Percentiles rank a stretch among this genome's conserved stretches.
Conservation (phyloP, 192 early-diverging fungal genomes). For the Entrophospora sp. region DNA sequence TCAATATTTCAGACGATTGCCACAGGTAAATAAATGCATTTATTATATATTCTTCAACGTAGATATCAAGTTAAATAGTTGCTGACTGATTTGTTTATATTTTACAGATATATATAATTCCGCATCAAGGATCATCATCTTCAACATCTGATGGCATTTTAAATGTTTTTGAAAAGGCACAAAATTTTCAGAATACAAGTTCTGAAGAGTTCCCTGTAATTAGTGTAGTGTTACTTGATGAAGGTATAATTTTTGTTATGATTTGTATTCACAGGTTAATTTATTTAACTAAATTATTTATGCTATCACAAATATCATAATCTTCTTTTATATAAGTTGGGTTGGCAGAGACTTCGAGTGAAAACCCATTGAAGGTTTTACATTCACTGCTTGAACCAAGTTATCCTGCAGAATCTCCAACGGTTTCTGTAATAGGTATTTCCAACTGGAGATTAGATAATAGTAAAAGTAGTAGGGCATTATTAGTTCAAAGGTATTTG, state of each 20-base stretch:
- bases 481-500: constrained; percentile 11
- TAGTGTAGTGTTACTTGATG: too few species aligned
- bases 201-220: constrained; percentile 4
- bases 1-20: constrained; percentile 5
- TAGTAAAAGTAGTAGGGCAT: constrained; percentile 16
- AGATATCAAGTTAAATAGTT: not conserved
- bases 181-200: not conserved
- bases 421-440: constrained; percentile 16
- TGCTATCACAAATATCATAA: too few species aligned
- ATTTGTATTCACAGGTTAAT: too few species aligned
- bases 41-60: not conserved
- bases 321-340: constrained; percentile 11
- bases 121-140: constrained; percentile 16
- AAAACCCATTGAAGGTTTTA: constrained; percentile 15
- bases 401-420: constrained; percentile 2
- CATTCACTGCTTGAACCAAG: constrained; percentile 16
- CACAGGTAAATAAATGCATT: constrained; percentile 6
- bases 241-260: constrained; percentile 1
- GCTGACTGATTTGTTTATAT: not conserved
- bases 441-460: constrained; percentile 18
- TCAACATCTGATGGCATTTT: constrained; percentile 17
- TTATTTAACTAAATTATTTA: too few species aligned
- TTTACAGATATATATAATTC: constrained; percentile 12
- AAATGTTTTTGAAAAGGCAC: constrained; percentile 17
- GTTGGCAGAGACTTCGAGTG: constrained; percentile 10